These are phyloP conservation scores for Scleroderma bovista DNA, from an alignment of 768 basidiomycete species.

Conservation along the genomic window DNA sequence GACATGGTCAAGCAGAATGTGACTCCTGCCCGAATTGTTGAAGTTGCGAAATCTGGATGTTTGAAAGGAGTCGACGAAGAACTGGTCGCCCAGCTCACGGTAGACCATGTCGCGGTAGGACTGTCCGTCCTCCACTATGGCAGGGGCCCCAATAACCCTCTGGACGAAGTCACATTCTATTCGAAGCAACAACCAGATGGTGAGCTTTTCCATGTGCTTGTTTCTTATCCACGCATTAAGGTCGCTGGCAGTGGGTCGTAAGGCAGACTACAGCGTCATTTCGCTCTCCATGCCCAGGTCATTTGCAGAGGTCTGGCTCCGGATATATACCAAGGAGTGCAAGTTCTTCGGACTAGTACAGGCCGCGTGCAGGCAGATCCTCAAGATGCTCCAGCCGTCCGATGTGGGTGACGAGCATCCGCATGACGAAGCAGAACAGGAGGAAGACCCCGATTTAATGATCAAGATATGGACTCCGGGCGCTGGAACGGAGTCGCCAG, in stretches of 20 bases:
- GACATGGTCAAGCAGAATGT: conserved; percentile 21
- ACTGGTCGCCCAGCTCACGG: conserved; percentile 32
- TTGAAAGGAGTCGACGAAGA: conserved; percentile 21
- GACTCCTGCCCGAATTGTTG: conserved; percentile 40
- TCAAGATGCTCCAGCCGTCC: conserved; percentile 20
- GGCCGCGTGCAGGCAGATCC: too few species aligned
- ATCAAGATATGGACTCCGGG: conserved; percentile 27
- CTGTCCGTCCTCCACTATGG: conserved; percentile 45
- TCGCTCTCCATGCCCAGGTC: conserved; percentile 56
- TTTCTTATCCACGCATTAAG: neutral
- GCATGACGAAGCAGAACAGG: conserved; percentile 1
- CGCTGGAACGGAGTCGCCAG: conserved; percentile 29
- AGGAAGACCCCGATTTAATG: neutral
- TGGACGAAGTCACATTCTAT: too few species aligned
- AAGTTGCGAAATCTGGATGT: conserved; percentile 30
- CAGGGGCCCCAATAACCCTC: too few species aligned
- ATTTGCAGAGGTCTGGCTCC: conserved; percentile 68
- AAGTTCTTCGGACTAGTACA: conserved; percentile 49
- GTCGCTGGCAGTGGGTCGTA: conserved; percentile 33
- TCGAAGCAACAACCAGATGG: too few species aligned
- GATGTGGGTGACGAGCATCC: too few species aligned
- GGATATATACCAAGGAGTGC: conserved; percentile 64
- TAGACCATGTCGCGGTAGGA: conserved; percentile 58
- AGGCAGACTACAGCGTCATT: too few species aligned
- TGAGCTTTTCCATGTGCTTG: conserved; percentile 27